Evolutionary conservation across 805 yeast genomes (phyloP).

Genomic region (Ogataea pignaliae): DNA sequence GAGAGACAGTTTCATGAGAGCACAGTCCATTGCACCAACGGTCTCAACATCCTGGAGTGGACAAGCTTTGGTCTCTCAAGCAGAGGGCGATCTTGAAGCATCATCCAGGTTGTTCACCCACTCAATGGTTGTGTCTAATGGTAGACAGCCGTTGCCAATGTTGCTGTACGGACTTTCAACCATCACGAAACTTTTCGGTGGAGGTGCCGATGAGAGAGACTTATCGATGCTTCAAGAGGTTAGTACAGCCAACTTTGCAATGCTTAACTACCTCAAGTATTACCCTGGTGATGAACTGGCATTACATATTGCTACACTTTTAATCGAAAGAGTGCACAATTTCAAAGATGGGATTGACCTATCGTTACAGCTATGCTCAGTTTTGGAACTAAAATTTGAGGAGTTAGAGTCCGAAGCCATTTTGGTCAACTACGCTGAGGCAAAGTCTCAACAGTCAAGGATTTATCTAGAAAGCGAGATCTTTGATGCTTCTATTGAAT

Average conservation of each 20-base stretch:
- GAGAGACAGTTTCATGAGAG: constrained; percentile 61
- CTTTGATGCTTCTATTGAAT: constrained; percentile 55
- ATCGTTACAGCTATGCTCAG: constrained; percentile 40
- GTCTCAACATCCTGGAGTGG: constrained; percentile 80
- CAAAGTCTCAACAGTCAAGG: constrained; percentile 71
- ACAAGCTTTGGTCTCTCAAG: constrained; percentile 60
- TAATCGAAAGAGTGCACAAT: constrained; percentile 68
- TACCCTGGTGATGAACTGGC: constrained; percentile 57
- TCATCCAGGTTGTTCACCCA: constrained; percentile 67
- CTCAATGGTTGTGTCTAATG: constrained; percentile 73
- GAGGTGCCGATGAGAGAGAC: constrained; percentile 42
- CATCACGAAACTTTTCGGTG: constrained; percentile 40
- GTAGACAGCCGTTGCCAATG: constrained; percentile 64
- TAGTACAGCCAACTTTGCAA: constrained; percentile 62
- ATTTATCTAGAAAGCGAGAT: constrained; percentile 56
- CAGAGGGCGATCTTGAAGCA: constrained; percentile 41
- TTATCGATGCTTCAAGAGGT: constrained; percentile 59
- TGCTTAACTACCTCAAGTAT: constrained; percentile 58
- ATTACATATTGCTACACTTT: constrained; percentile 46
- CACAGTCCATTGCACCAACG: constrained; percentile 81
- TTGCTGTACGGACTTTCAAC: constrained; percentile 64
- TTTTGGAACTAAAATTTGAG: constrained; percentile 30
- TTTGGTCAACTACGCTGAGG: constrained; percentile 47
- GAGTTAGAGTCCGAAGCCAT: constrained; percentile 20
- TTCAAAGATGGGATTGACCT: constrained; percentile 49